These are phyloP conservation scores for Rubroboletus pulcherrimus DNA, from an alignment of 768 basidiomycete genomes.

Conservation along the genomic window DNA sequence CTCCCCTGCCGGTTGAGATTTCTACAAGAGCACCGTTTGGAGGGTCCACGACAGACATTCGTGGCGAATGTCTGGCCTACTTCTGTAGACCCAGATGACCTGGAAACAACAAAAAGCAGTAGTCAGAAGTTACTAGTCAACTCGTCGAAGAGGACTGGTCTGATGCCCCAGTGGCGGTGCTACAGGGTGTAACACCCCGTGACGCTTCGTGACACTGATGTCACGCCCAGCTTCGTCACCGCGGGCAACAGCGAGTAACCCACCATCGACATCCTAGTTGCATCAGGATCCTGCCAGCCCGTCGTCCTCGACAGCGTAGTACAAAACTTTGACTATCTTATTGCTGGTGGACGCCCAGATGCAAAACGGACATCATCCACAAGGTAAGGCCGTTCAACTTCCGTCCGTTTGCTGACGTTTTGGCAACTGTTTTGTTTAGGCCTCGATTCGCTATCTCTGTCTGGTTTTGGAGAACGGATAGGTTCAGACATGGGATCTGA, in stretches of 20 bases:
- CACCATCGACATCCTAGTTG: not conserved
- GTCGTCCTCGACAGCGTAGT: not conserved
- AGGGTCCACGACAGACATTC: constrained; percentile 40
- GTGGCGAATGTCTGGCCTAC: constrained; percentile 2
- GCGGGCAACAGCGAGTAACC: constrained; percentile 7
- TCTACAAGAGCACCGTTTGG: constrained; percentile 74
- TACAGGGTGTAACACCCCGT: not conserved
- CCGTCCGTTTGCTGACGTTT: not conserved
- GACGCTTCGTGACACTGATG: constrained; percentile 5
- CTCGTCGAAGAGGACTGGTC: too few relatives aligned
- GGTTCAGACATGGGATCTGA: constrained; percentile 42
- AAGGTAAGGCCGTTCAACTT: constrained; percentile 16
- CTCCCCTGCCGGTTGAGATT: constrained; percentile 75
- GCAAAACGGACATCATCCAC: constrained; percentile 30
- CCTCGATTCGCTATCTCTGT: constrained; percentile 13
- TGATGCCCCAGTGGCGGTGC: constrained; percentile 19
- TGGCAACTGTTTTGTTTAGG: constrained; percentile 13
- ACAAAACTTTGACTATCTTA: not conserved
- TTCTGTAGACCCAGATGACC: not conserved
- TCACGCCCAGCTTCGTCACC: constrained; percentile 10
- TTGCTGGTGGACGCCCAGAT: constrained; percentile 9
- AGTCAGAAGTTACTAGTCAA: not conserved
- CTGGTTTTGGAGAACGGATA: constrained; percentile 15
- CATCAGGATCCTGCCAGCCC: constrained; percentile 2
- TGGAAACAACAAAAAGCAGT: not conserved